A percentile compares a stretch with the other conserved stretches of the same genome.
Conservation (phyloP, 345 rosid genomes). For the Pistacia vera region DNA sequence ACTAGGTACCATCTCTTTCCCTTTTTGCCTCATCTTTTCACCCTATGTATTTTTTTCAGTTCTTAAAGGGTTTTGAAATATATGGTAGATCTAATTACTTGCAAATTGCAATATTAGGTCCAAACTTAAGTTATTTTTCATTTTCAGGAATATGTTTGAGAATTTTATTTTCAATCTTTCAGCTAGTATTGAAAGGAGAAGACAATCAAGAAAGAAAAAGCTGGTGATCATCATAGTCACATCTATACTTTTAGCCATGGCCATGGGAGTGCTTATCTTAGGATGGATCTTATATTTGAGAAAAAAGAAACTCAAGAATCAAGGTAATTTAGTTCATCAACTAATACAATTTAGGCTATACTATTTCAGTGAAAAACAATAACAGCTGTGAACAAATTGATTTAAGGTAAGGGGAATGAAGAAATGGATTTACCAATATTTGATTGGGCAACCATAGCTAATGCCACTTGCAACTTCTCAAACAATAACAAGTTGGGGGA, state of each 20-base stretch:
- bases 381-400: not conserved
- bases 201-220: not conserved
- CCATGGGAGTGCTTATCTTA: not conserved
- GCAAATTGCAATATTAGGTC: not conserved
- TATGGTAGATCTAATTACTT: not conserved
- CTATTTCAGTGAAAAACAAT: not conserved
- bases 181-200: not conserved
- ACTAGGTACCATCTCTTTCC: conserved; percentile 9
- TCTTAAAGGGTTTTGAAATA: not conserved
- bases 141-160: not conserved
- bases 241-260: not conserved
- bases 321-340: not conserved
- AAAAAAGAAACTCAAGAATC: not conserved
- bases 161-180: not conserved
- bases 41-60: too few relatives aligned
- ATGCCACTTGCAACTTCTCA: conserved; percentile 35
- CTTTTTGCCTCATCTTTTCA: not conserved
- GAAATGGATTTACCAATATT: conserved; percentile 36
- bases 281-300: not conserved
- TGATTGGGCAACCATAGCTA: conserved; percentile 28
- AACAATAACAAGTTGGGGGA: conserved; percentile 33
- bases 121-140: not conserved
- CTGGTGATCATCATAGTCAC: not conserved
- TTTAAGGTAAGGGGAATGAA: conserved; percentile 21
- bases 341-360: not conserved